phyloP scores from a whole-genome alignment of 1,284 basidiomycete species.

The Pyrrhoderma lamaoense region DNA sequence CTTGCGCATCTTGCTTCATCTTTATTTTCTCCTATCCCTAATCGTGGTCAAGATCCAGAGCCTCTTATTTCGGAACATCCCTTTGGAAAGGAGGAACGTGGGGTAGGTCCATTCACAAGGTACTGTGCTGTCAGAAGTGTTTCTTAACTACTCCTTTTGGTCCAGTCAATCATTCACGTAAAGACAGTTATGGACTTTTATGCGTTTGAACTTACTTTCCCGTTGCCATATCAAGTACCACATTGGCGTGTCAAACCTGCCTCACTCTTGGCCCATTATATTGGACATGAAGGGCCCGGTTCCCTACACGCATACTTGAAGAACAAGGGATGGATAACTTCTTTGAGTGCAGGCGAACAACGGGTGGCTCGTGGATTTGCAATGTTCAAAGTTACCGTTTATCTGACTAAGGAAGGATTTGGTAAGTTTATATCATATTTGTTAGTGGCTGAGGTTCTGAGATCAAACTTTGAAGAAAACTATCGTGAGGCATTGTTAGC shows the following conservation, averaged over 20 bases:
- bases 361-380: slow-evolving; percentile 77
- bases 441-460: slow-evolving; percentile 13
- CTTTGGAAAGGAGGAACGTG: slow-evolving; percentile 64
- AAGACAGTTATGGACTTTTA: slow-evolving; percentile 92
- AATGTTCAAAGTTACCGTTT: slow-evolving; percentile 80
- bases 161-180: slow-evolving; percentile 74
- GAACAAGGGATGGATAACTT: slow-evolving; percentile 85
- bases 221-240: slow-evolving; percentile 76
- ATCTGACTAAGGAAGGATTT: slow-evolving; percentile 84
- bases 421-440: slow-evolving; percentile 39
- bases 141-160: slow-evolving; percentile 8
- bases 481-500: slow-evolving; percentile 69
- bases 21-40: slow-evolving; percentile 73
- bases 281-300: slow-evolving; percentile 96
- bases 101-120: slow-evolving; percentile 43
- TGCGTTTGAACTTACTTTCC: slow-evolving; percentile 83
- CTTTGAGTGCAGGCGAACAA: slow-evolving; percentile 69
- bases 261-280: slow-evolving; percentile 76
- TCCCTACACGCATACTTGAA: slow-evolving; percentile 92
- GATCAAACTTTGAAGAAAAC: slow-evolving; percentile 45
- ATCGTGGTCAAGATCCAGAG: slow-evolving; percentile 58
- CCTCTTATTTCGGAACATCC: slow-evolving; percentile 74
- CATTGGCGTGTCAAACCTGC: slow-evolving; percentile 81
- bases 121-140: slow-evolving; percentile 2
- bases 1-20: slow-evolving; percentile 63